Evolutionary conservation across 176 grass and related monocot genomes (phyloP).

Genomic region (Bromus sterilis): DNA sequence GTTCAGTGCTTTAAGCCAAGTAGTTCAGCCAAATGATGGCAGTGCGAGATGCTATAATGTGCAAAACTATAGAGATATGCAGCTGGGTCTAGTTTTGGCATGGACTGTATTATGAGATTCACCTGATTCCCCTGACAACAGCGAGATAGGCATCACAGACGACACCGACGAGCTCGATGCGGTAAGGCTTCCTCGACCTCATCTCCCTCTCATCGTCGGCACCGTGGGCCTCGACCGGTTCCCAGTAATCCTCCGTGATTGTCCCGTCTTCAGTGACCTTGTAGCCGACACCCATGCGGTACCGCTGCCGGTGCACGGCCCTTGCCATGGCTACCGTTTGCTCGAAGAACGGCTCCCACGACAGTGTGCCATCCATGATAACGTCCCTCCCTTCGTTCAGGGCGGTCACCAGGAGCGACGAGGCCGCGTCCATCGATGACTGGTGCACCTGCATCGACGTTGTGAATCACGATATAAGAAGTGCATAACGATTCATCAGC

Average conservation of each 20-base stretch:
- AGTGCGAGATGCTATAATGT: background rate
- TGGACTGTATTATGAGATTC: background rate
- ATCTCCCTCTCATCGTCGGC: background rate
- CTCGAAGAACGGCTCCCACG: conserved; percentile 83
- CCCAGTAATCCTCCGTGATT: conserved; percentile 83
- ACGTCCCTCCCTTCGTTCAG: conserved; percentile 91
- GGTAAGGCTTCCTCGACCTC: conserved; percentile 61
- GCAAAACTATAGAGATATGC: background rate
- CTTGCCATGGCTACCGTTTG: conserved; percentile 85
- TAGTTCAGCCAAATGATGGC: background rate
- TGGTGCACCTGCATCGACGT: conserved; percentile 80
- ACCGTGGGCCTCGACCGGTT: conserved; percentile 28
- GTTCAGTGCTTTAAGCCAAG: background rate
- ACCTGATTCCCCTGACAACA: conserved; percentile 88
- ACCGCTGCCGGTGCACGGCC: conserved; percentile 64
- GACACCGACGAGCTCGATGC: conserved; percentile 80
- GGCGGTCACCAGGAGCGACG: conserved; percentile 82
- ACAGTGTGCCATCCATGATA: conserved; percentile 93
- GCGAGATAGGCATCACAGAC: conserved; percentile 80
- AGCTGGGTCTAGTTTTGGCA: background rate
- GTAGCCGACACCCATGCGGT: conserved; percentile 86
- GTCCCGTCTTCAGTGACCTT: conserved; percentile 68
- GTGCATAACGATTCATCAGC: background rate
- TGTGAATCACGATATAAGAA: background rate
- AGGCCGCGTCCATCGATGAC: conserved; percentile 81